Percentiles rank a stretch among this genome's conserved stretches.
These are phyloP conservation scores for Kuraishia piskuri DNA, from an alignment of 805 yeast genomes.

Conservation along the genomic window DNA sequence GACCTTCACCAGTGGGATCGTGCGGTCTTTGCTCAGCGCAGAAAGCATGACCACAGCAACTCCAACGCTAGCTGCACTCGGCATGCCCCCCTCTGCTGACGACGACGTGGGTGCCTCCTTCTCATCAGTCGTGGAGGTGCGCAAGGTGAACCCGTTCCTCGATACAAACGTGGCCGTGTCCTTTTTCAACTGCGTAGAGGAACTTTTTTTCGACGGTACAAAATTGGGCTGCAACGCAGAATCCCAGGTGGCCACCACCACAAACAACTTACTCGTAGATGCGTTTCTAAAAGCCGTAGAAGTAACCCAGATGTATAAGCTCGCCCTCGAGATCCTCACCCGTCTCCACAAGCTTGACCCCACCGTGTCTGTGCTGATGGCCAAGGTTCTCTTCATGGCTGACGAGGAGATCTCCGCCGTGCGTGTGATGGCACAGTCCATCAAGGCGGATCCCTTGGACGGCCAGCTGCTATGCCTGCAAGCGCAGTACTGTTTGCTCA, in stretches of 20 bases:
- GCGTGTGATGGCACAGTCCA: conserved; percentile 40
- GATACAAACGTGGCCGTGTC: conserved; percentile 35
- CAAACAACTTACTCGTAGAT: conserved; percentile 65
- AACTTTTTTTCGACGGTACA: conserved; percentile 57
- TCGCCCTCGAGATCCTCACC: conserved; percentile 50
- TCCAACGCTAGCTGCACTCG: conserved; percentile 5
- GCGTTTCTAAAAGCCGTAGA: conserved; percentile 58
- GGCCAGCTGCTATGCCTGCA: conserved; percentile 46
- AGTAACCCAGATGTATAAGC: conserved; percentile 55
- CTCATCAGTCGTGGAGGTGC: conserved; percentile 69
- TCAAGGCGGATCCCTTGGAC: conserved; percentile 41
- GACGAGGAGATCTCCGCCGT: conserved; percentile 57
- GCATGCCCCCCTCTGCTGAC: background rate
- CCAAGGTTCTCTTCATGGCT: conserved; percentile 40
- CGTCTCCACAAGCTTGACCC: conserved; percentile 45
- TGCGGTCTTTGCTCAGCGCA: conserved; percentile 59
- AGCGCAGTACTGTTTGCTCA: conserved; percentile 47
- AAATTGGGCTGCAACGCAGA: conserved; percentile 58
- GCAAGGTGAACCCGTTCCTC: conserved; percentile 71
- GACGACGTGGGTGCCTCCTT: conserved; percentile 72
- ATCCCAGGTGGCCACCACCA: conserved; percentile 56
- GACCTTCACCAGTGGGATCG: conserved; percentile 61
- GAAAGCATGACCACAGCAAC: conserved; percentile 38
- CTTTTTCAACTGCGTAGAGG: conserved; percentile 60
- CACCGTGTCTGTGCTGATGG: conserved; percentile 48